These are phyloP conservation scores for Chaetothyriales sp. DNA, from an alignment of 2,329 filamentous ascomycete species.

Conservation along the genomic window DNA sequence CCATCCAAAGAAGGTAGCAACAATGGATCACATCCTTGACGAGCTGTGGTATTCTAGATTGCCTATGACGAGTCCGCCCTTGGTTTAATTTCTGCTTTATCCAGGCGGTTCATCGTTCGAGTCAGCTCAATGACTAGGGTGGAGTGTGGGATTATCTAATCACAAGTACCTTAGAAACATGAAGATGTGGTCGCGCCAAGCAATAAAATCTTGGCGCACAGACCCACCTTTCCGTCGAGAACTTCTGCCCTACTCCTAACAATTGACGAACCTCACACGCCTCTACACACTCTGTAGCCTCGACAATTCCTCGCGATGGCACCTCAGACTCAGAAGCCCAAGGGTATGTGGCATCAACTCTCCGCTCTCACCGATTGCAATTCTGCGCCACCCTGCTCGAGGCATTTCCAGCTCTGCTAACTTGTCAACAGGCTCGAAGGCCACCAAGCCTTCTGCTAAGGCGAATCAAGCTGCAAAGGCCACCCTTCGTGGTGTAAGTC, in stretches of 20 bases:
- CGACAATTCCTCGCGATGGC: constrained; percentile 15
- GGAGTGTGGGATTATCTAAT: too few relatives aligned
- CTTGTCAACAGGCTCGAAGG: constrained; percentile 18
- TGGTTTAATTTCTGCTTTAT: too few relatives aligned
- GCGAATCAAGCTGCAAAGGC: constrained; percentile 91
- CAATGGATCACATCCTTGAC: too few relatives aligned
- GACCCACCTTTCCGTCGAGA: neutral
- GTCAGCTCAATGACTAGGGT: too few relatives aligned
- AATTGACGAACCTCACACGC: neutral
- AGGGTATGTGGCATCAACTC: constrained; percentile 10
- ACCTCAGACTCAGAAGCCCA: constrained; percentile 16
- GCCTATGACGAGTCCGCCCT: too few relatives aligned
- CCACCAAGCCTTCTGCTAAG: constrained; percentile 50
- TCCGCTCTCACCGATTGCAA: neutral
- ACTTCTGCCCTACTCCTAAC: neutral
- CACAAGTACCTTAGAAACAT: too few relatives aligned
- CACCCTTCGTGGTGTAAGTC: constrained; percentile 81
- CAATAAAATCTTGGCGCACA: constrained; percentile 1
- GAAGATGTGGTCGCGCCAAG: neutral
- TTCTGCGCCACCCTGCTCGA: neutral
- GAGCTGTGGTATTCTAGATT: too few relatives aligned
- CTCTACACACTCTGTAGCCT: neutral
- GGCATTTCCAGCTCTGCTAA: neutral
- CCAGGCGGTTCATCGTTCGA: too few relatives aligned
- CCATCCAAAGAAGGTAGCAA: too few relatives aligned